Evolutionary conservation across 176 grass and related monocot species (phyloP).

Genomic region (Oryza coarctata): DNA sequence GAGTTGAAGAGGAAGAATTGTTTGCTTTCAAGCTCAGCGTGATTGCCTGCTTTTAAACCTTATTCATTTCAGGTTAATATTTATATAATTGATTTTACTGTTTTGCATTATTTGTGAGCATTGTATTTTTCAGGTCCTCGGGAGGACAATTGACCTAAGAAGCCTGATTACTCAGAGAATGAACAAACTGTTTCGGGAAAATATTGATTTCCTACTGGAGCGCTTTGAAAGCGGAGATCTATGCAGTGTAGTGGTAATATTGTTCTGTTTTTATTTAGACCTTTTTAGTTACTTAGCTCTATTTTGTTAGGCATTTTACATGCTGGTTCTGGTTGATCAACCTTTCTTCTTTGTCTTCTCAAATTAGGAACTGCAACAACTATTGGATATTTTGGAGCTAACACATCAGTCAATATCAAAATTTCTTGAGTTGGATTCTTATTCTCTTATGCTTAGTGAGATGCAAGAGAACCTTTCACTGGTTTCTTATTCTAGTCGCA

Average conservation of each 20-base stretch:
- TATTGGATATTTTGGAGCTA: constrained; percentile 95
- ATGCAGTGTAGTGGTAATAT: constrained; percentile 86
- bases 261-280: constrained; percentile 23
- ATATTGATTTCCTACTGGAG: constrained; percentile 91
- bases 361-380: constrained; percentile 83
- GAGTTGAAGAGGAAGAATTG: background rate
- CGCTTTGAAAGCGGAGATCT: constrained; percentile 87
- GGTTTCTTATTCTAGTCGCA: constrained; percentile 96
- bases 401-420: constrained; percentile 83
- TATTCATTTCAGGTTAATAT: constrained; percentile 12
- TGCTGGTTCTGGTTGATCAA: constrained; percentile 12
- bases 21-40: constrained; percentile 21
- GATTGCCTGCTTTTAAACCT: background rate
- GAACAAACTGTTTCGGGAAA: constrained; percentile 95
- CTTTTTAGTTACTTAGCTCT: background rate
- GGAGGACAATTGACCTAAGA: constrained; percentile 92
- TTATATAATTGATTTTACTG: background rate
- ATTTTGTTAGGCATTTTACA: constrained; percentile 24
- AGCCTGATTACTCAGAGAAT: constrained; percentile 94
- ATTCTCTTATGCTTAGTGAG: constrained; percentile 86
- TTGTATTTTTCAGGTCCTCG: constrained; percentile 63
- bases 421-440: constrained; percentile 94
- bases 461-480: constrained; percentile 98
- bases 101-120: constrained; percentile 17
- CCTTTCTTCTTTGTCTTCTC: background rate